phyloP scores from a whole-genome alignment of 2,329 filamentous ascomycete species.

The Scedosporium apiospermum region DNA sequence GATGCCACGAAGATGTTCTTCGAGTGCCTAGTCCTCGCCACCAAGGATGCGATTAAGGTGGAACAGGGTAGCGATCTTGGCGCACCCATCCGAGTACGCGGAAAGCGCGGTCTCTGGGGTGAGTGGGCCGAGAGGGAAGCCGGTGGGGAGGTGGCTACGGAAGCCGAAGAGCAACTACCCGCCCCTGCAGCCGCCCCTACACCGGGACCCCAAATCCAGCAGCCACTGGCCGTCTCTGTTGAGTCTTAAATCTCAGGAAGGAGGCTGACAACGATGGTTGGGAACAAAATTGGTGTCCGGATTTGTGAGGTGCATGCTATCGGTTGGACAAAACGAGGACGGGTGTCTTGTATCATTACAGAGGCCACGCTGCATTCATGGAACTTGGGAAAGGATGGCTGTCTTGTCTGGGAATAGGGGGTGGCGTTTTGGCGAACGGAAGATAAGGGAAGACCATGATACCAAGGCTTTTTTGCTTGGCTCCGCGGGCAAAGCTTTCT shows the following conservation, averaged over 20 bases:
- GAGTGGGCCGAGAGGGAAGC: constrained; percentile 80
- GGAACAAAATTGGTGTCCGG: neutral
- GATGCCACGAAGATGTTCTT: constrained; percentile 99
- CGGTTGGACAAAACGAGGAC: neutral
- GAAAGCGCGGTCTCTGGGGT: constrained; percentile 94
- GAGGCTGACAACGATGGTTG: neutral
- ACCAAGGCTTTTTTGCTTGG: constrained; percentile 1
- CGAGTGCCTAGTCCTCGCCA: constrained; percentile 87
- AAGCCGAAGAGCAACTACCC: constrained; percentile 30
- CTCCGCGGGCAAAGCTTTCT: neutral
- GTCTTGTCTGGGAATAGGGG: neutral
- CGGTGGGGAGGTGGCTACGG: constrained; percentile 49
- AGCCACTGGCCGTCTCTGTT: constrained; percentile 8
- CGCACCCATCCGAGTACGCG: constrained; percentile 71
- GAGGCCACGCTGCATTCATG: neutral
- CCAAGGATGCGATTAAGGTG: constrained; percentile 95
- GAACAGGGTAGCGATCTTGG: constrained; percentile 75
- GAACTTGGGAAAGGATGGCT: constrained; percentile 1
- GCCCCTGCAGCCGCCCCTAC: neutral
- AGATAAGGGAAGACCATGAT: neutral
- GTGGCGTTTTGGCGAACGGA: constrained; percentile 2
- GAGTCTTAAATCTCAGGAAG: constrained; percentile 7
- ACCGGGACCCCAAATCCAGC: neutral
- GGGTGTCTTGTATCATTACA: neutral
- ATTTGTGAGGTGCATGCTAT: neutral